Evolutionary conservation across 2,329 filamentous ascomycete species (phyloP).

Genomic region (Calonectria fujianensis): DNA sequence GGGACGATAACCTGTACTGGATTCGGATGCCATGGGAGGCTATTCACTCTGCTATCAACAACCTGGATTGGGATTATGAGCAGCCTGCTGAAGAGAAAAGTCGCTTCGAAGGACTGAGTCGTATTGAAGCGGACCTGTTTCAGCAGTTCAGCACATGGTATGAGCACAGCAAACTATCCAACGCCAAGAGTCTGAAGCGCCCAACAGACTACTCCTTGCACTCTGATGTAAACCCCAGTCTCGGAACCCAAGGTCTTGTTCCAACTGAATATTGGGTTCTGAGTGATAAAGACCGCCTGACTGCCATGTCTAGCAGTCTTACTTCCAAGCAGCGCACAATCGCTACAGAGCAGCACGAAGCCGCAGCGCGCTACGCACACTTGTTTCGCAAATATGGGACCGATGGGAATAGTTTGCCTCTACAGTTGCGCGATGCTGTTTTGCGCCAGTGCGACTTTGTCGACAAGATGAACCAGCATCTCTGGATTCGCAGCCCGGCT

Average conservation of each 20-base stretch:
- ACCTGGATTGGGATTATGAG: not conserved
- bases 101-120: not conserved
- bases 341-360: not conserved
- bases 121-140: not conserved
- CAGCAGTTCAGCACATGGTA: not conserved
- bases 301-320: no score
- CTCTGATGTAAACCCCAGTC: no score
- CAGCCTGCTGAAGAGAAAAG: not conserved
- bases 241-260: not conserved
- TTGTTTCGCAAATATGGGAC: not conserved
- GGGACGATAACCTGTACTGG: not conserved
- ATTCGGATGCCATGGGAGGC: not conserved
- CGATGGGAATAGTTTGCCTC: not conserved
- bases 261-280: not conserved
- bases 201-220: not conserved
- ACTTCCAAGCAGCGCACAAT: not conserved
- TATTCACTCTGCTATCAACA: not conserved
- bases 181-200: not conserved
- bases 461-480: not conserved
- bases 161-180: not conserved
- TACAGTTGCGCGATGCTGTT: not conserved
- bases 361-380: not conserved
- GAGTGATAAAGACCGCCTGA: not conserved
- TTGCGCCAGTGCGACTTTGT: slow-evolving; percentile 8
- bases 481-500: slow-evolving; percentile 15